Percentiles rank a stretch among this genome's conserved stretches.
phyloP scores from a whole-genome alignment of 1,284 basidiomycete genomes.

The Ustilago cynodontis region DNA sequence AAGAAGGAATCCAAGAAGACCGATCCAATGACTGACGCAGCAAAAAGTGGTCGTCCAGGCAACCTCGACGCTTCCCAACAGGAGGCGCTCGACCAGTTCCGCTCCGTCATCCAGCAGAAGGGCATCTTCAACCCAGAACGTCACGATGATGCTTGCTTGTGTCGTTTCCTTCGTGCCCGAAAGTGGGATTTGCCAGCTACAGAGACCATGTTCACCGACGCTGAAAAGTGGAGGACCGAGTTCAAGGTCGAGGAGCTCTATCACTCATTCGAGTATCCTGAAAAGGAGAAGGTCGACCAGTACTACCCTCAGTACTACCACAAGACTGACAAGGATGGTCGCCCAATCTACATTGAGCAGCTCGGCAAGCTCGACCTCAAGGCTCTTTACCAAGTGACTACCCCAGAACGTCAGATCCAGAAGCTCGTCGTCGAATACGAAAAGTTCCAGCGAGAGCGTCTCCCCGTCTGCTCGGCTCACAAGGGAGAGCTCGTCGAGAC shows the following conservation, averaged over 20 bases:
- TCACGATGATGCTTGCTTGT: conserved; percentile 68
- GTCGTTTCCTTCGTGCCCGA: conserved; percentile 85
- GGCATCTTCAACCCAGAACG: conserved; percentile 65
- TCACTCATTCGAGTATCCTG: conserved; percentile 87
- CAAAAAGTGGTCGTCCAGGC: conserved; percentile 61
- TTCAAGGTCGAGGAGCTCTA: conserved; percentile 89
- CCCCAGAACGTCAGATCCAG: conserved; percentile 87
- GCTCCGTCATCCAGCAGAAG: conserved; percentile 58
- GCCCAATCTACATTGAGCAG: conserved; percentile 94
- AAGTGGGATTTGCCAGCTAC: conserved; percentile 88
- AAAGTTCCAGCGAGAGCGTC: conserved; percentile 77
- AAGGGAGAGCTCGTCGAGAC: conserved; percentile 91
- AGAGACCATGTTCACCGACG: conserved; percentile 84
- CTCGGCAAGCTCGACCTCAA: conserved; percentile 90
- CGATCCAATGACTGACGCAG: conserved; percentile 37
- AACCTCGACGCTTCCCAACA: conserved; percentile 63
- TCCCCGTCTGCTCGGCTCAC: conserved; percentile 83
- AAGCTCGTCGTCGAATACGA: conserved; percentile 95
- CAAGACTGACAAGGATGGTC: conserved; percentile 96
- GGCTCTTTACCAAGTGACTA: conserved; percentile 77
- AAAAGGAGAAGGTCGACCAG: conserved; percentile 85
- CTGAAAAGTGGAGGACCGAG: conserved; percentile 91
- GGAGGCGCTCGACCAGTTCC: conserved; percentile 62
- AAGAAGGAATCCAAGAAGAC: conserved; percentile 47
- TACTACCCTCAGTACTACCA: conserved; percentile 96